Conservation (phyloP, 1,284 basidiomycete genomes). For the Ceratobasidium theobromae region DNA sequence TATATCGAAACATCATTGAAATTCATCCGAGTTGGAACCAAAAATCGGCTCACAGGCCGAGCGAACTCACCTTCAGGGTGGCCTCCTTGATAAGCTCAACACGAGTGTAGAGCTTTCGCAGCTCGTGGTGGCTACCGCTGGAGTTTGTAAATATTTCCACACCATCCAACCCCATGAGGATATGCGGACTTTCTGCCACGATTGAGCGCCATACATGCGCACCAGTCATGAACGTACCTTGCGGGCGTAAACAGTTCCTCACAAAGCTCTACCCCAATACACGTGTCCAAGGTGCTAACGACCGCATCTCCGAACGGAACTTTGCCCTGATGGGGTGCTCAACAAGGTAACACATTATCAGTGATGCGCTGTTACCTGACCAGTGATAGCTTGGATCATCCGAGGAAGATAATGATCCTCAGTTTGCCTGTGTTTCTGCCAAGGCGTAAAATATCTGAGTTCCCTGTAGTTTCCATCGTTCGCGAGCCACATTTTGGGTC, state of each 20-base stretch:
- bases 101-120: constrained; percentile 88
- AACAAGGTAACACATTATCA: not conserved
- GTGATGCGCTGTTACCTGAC: constrained; percentile 61
- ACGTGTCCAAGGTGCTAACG: constrained; percentile 90
- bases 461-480: constrained; percentile 99
- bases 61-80: constrained; percentile 73
- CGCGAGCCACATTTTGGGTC: constrained; percentile 99
- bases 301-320: constrained; percentile 97
- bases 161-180: constrained; percentile 94
- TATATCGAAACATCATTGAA: constrained; percentile 42
- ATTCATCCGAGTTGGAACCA: constrained; percentile 8
- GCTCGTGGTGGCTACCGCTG: constrained; percentile 95
- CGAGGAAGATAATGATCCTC: constrained; percentile 90
- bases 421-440: constrained; percentile 83
- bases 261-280: constrained; percentile 93
- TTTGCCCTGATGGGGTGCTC: constrained; percentile 54
- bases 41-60: not conserved
- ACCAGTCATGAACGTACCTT: constrained; percentile 56
- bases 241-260: constrained; percentile 97
- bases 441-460: constrained; percentile 94
- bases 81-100: constrained; percentile 97
- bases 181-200: constrained; percentile 72
- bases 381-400: constrained; percentile 82
- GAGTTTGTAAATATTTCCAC: constrained; percentile 99
- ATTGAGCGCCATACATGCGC: constrained; percentile 24